Evolutionary conservation across 176 grass and related monocot genomes (phyloP).

Genomic region (Oryza punctata): DNA sequence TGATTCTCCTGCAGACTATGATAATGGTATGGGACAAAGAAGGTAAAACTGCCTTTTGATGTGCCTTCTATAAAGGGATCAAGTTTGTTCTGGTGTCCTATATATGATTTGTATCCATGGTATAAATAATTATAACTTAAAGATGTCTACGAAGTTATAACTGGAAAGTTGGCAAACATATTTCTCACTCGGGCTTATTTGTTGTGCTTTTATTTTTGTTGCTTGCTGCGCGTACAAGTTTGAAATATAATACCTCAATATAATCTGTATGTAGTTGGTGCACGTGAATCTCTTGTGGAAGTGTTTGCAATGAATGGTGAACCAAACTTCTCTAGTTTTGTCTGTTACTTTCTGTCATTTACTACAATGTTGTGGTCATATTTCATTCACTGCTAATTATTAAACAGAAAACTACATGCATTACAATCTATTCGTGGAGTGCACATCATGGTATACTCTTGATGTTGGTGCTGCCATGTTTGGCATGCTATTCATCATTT

Average conservation of each 20-base stretch:
- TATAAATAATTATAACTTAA: neutral
- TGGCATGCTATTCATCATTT: constrained; percentile 26
- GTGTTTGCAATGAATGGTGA: neutral
- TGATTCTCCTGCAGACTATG: constrained; percentile 36
- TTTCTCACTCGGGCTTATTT: constrained; percentile 9
- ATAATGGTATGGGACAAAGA: constrained; percentile 52
- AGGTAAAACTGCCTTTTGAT: constrained; percentile 44
- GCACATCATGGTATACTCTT: neutral
- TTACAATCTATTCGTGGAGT: constrained; percentile 24
- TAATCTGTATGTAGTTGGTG: neutral
- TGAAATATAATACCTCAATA: neutral
- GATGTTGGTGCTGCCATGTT: constrained; percentile 17
- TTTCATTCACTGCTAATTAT: constrained; percentile 22
- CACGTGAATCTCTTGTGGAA: neutral
- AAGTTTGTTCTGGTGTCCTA: constrained; percentile 1
- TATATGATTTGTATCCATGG: constrained; percentile 14
- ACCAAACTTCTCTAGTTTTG: constrained; percentile 16
- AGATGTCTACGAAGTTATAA: constrained; percentile 13
- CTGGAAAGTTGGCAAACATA: constrained; percentile 9
- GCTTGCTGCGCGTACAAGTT: neutral
- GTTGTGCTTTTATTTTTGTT: neutral
- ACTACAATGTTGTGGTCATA: neutral
- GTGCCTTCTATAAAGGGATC: constrained; percentile 4
- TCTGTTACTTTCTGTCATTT: constrained; percentile 17
- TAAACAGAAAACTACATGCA: neutral